Percentiles rank a stretch among this genome's conserved stretches.
Conservation (phyloP, 2,329 filamentous ascomycete genomes). For the Hymenoscyphus occultus region DNA sequence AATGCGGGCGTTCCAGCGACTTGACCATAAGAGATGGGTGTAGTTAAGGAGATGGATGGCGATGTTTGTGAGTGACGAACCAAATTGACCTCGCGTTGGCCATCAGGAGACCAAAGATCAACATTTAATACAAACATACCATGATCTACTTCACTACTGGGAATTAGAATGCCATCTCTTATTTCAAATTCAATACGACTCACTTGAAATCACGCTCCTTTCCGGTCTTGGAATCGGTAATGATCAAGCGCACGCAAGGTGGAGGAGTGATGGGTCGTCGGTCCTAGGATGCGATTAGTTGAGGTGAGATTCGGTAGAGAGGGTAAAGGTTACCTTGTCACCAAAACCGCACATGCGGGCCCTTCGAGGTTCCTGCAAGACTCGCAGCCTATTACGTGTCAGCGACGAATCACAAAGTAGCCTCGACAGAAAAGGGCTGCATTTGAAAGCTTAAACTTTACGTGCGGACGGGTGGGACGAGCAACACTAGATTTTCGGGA, state of each 20-base stretch:
- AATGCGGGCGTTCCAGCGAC: slow-evolving; percentile 40
- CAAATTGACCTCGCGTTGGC: slow-evolving; percentile 62
- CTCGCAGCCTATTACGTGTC: slow-evolving; percentile 59
- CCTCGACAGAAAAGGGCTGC: not conserved
- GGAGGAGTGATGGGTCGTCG: slow-evolving; percentile 93
- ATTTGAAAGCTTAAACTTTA: not conserved
- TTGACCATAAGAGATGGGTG: slow-evolving; percentile 71
- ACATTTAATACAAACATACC: slow-evolving; percentile 67
- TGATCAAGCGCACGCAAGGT: slow-evolving; percentile 81
- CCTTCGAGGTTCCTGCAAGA: slow-evolving; percentile 86
- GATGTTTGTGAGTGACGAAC: slow-evolving; percentile 63
- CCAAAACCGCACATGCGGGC: slow-evolving; percentile 99
- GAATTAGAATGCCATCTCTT: slow-evolving; percentile 15
- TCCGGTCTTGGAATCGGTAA: slow-evolving; percentile 70
- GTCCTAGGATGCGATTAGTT: slow-evolving; percentile 55
- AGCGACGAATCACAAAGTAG: slow-evolving; percentile 11
- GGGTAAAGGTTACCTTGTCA: slow-evolving; percentile 68
- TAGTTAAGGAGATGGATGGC: slow-evolving; percentile 79
- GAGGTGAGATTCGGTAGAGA: not conserved
- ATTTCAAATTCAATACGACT: slow-evolving; percentile 34
- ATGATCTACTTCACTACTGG: slow-evolving; percentile 61
- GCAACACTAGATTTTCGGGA: not conserved
- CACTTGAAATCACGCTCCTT: slow-evolving; percentile 84
- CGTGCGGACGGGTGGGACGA: not conserved
- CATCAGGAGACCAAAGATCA: slow-evolving; percentile 64